Percentiles rank a stretch among this genome's conserved stretches.
Evolutionary conservation across 306 rosid genomes (phyloP).

Genomic region (Cucumis cinereus): DNA sequence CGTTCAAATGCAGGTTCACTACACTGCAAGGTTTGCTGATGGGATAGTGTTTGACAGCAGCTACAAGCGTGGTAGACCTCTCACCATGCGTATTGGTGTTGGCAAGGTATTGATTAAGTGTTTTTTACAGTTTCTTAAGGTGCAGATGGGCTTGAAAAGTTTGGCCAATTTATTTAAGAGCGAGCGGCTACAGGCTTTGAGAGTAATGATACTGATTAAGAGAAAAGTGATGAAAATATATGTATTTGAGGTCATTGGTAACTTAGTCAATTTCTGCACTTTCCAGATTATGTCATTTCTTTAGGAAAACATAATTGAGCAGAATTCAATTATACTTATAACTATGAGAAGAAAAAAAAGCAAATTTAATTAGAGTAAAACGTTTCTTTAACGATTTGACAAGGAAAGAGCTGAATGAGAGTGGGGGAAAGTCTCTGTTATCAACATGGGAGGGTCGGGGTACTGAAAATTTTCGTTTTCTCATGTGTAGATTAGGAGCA

Average conservation of each 20-base stretch:
- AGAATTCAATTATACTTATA: background rate
- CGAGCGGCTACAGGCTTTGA: background rate
- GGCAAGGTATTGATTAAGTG: conserved; percentile 48
- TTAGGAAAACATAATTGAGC: background rate
- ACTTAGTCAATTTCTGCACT: background rate
- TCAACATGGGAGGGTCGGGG: background rate
- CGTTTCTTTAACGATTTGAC: background rate
- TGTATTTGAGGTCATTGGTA: background rate
- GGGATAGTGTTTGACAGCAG: conserved; percentile 85
- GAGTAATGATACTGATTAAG: background rate
- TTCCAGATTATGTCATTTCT: background rate
- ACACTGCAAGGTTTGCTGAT: conserved; percentile 79
- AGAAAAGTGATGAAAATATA: background rate
- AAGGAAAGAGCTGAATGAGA: background rate
- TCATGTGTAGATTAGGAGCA: background rate
- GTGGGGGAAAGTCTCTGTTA: background rate
- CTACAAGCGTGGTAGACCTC: conserved; percentile 80
- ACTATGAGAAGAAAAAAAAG: background rate
- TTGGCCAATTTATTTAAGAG: background rate
- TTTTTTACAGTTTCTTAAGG: conserved; percentile 9
- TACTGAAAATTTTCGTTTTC: background rate
- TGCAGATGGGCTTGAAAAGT: background rate
- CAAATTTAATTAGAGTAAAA: background rate
- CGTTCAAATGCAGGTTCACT: conserved; percentile 46
- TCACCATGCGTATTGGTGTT: conserved; percentile 88